Percentiles rank a stretch among this genome's conserved stretches.
Conservation (phyloP, 2,329 filamentous ascomycete genomes). For the Capronia epimyces region DNA sequence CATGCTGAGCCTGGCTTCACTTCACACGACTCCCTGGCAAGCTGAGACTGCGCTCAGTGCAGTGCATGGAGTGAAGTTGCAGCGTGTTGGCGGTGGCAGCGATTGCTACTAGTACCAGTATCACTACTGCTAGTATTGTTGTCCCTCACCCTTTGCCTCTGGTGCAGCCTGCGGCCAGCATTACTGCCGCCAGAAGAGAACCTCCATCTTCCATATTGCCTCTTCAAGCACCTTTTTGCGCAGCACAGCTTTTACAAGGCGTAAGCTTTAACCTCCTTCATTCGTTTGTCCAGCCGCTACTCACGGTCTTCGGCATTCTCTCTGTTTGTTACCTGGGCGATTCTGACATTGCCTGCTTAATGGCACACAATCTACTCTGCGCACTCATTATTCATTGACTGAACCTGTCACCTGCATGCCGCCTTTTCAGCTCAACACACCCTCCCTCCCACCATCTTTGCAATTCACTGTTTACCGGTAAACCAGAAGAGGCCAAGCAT, state of each 20-base stretch:
- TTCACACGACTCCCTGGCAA: no score
- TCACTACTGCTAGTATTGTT: neutral
- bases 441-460: neutral
- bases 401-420: slow-evolving; percentile 1
- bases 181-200: neutral
- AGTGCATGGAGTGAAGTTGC: neutral
- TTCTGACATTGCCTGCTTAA: neutral
- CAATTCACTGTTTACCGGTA: neutral
- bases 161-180: neutral
- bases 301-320: neutral
- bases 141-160: neutral
- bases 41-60: no score
- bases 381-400: slow-evolving; percentile 1
- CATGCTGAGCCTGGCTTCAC: no score
- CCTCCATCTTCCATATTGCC: neutral
- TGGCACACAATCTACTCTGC: neutral
- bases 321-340: neutral
- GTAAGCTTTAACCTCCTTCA: slow-evolving; percentile 1
- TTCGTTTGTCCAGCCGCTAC: neutral
- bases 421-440: neutral
- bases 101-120: neutral
- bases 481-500: neutral
- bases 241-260: neutral
- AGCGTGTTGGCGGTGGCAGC: neutral
- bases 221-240: neutral